Evolutionary conservation across 352 stramenopile genomes (phyloP).

Genomic region (Phytophthora nicotianae): DNA sequence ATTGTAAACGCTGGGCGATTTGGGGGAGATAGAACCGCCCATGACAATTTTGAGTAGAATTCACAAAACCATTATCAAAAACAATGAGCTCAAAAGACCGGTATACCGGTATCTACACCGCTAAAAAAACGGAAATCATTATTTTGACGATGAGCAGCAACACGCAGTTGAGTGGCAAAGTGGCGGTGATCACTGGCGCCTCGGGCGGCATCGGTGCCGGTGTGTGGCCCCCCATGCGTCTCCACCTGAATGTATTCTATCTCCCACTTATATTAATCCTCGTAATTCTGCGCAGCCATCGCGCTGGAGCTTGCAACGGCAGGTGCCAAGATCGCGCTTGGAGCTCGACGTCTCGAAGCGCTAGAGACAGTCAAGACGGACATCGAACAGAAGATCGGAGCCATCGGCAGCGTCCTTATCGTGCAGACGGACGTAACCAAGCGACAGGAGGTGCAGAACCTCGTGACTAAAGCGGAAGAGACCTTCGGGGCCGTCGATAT

Average conservation of each 20-base stretch:
- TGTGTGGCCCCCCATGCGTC: conserved; percentile 1
- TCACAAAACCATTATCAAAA: no score
- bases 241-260: not conserved
- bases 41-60: no score
- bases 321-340: conserved; percentile 85
- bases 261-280: not conserved
- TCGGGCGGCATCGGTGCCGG: conserved; percentile 87
- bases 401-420: conserved; percentile 43
- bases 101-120: not conserved
- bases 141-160: conserved; percentile 30
- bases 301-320: conserved; percentile 64
- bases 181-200: conserved; percentile 89
- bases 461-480: conserved; percentile 64
- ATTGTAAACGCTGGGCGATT: no score
- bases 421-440: conserved; percentile 73
- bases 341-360: conserved; percentile 69
- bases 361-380: conserved; percentile 49
- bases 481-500: conserved; percentile 83
- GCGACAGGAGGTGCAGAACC: conserved; percentile 61
- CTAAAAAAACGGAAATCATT: conserved; percentile 1
- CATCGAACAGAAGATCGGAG: conserved; percentile 38
- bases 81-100: no score
- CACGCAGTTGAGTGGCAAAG: conserved; percentile 67
- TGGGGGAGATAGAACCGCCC: no score
- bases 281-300: conserved; percentile 49